Evolutionary conservation across 352 stramenopile species (phyloP), one percentile per base, ranked within the genome.

Genomic region (Peronospora farinosa): DNA sequence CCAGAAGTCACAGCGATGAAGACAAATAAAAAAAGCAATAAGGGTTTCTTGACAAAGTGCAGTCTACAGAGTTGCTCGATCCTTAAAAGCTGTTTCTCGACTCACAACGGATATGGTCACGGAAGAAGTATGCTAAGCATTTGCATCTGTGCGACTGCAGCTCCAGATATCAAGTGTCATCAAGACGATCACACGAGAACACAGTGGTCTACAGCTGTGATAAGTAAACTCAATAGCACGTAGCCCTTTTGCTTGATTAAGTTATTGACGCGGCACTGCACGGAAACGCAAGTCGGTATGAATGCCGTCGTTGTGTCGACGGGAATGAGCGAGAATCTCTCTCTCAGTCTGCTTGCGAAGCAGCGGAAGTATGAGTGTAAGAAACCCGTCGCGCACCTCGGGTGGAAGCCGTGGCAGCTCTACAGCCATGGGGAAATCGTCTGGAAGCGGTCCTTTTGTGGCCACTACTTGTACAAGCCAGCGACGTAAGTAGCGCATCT

Each of bases 351-450:
- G 19, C 19, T 21, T 21, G 19, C 19, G 19, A 21, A 21, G 19
- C 19, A 21, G 19, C n/a, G 78, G 80, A n/a, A 92, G 74, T 1
- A 89, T 72, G 10, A 92, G 67, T 27, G 70, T 83, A 10, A 89
- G 52, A 47, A 92, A 89, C 0, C 78, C 80, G 40, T 89, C 80
- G n/a, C 75, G 69, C 42, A 92, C 74, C 47, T 92, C 78, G 2
- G 72, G 74, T 5, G 52, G 45, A 39, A 92, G 62, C 11, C 76
- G 69, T 47, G 78, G 78, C 17, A 92, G 62, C 45, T 89, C 80
- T 17, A 92, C 70, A 12, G 69, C 74, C 44, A 78, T 60, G 3
- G 78, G 78, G 27, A 89, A 80, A 39, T 86, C 73, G 0, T 61
- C 39, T 3, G 71, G 64, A 16, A 86, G 56, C 13, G 58, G 30